Evolutionary conservation across 768 basidiomycete species (phyloP), one percentile per base, ranked within the genome.

Genomic region (Russula emetica): DNA sequence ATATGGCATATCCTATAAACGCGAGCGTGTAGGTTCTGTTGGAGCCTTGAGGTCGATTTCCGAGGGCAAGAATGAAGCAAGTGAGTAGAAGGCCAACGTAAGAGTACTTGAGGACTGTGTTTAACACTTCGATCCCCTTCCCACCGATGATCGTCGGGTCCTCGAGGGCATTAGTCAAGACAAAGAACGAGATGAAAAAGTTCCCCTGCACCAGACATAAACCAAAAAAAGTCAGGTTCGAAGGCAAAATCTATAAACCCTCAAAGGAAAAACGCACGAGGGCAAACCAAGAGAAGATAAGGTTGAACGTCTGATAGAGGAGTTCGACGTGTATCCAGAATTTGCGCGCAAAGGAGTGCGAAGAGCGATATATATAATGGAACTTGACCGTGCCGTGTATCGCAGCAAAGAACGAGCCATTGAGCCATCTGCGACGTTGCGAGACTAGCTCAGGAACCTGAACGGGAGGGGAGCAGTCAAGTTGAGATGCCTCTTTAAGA

Each of bases 321-420:
- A 95, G 85, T 77, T 98, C 95, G 61, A 98, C 80, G 67, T 98
- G 96, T 44, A 98, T 89, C 90, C 92, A 96, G 72, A 90, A 84
- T 76, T 98, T 98, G 71, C 93, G 81, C 44, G 87, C 34, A 72
- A 94, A 83, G 0, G 82, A 75, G 73, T 96, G 94, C 22, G 90
- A 87, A 10, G 90, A 92, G 28, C 96, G 85, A 74, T 98, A 98
- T 45, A 99, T 84, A 72, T 98, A 98, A 68, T 91, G 87, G 75
- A 99, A 98, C 73, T 98, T 92, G 67, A 94, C 80, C 5, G 86
- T 90, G 62, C 88, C 87, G 76, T 98, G 94, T 18, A 98, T 85
- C 0, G 90, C 92, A 11, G 95, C 97, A 75, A 99, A 99, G 85
- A 99, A 98, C 4, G 93, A 95, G 16, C 96, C 94, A 74, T 98